Percentiles rank a stretch among this genome's conserved stretches.
phyloP scores from a whole-genome alignment of 2,329 filamentous ascomycete species.

The Colletotrichum caudatum region DNA sequence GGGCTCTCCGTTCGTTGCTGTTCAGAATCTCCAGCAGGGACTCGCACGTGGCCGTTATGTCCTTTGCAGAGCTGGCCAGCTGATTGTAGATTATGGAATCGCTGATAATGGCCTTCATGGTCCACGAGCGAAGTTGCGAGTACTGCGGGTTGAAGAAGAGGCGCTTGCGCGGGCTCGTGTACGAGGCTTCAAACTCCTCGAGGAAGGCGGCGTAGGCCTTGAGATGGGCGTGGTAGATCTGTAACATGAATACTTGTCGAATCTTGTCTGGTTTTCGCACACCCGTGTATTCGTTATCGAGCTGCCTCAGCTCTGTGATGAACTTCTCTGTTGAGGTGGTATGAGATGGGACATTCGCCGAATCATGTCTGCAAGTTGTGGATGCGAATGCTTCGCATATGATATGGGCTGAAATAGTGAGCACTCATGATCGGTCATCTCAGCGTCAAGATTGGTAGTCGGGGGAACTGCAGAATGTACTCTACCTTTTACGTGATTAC shows the following conservation, averaged over 20 bases:
- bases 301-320: too few relatives aligned
- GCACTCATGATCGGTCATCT: accelerated
- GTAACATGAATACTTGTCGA: neutral
- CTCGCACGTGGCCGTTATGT: neutral
- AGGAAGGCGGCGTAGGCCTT: neutral
- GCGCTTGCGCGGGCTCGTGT: neutral
- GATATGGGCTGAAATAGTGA: neutral
- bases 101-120: neutral
- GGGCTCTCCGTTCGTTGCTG: neutral
- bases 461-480: neutral
- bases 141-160: neutral
- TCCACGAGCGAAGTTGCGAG: neutral
- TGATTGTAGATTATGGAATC: neutral
- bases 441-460: neutral
- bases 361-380: neutral
- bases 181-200: neutral
- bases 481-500: neutral
- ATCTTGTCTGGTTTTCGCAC: neutral
- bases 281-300: neutral
- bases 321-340: neutral
- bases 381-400: neutral
- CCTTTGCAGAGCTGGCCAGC: too few relatives aligned
- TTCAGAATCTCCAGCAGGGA: neutral
- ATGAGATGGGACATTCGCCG: neutral
- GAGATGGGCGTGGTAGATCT: neutral